Percentiles rank a stretch among this genome's conserved stretches.
Conservation (phyloP, 2,329 filamentous ascomycete species). For the Zopfia rhizophila region DNA sequence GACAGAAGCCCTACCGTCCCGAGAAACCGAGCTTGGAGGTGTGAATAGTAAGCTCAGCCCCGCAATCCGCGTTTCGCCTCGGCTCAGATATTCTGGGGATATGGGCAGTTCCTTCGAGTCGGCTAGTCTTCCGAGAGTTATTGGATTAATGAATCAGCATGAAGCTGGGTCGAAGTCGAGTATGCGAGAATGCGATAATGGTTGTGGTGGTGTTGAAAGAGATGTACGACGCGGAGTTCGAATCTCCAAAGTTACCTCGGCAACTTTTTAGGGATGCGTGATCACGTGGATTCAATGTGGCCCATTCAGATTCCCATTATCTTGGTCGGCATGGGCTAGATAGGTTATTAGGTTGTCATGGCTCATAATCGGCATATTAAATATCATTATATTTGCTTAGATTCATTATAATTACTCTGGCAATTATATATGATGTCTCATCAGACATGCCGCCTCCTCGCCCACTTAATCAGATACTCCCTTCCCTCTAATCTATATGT, state of each 20-base stretch:
- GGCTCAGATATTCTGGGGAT: conserved; percentile 20
- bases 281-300: too few relatives aligned
- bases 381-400: too few relatives aligned
- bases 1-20: neutral
- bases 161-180: neutral
- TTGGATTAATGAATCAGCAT: neutral
- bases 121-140: conserved; percentile 4
- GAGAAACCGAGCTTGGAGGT: neutral
- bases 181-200: neutral
- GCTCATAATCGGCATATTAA: too few relatives aligned
- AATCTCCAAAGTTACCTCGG: conserved; percentile 25
- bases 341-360: too few relatives aligned
- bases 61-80: conserved; percentile 24
- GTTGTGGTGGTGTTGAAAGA: neutral
- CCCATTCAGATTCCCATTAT: too few relatives aligned
- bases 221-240: conserved; percentile 9
- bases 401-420: too few relatives aligned
- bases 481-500: conserved; percentile 58
- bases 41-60: conserved; percentile 24
- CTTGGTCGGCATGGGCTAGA: too few relatives aligned
- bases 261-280: conserved; percentile 14
- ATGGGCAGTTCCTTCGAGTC: conserved; percentile 4
- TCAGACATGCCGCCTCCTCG: conserved; percentile 50
- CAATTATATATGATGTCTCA: too few relatives aligned
- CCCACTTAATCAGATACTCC: conserved; percentile 48